A percentile compares a stretch with the other conserved stretches of the same genome.
Conservation (phyloP, 352 stramenopile species). For the Globisporangium orthogonon region DNA sequence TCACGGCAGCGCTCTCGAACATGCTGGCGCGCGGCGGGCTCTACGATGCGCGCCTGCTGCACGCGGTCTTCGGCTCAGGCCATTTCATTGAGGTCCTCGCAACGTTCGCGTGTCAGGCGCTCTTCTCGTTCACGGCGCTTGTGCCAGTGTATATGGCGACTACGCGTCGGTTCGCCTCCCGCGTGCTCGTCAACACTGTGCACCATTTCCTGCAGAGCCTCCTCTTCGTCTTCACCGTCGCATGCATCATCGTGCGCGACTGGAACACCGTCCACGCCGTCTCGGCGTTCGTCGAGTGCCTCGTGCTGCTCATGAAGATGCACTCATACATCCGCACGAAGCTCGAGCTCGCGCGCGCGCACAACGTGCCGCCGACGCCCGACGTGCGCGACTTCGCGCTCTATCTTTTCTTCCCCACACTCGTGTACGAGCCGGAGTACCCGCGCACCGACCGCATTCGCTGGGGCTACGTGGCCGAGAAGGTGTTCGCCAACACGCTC, state of each 20-base stretch:
- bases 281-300: slow-evolving; percentile 67
- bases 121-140: slow-evolving; percentile 72
- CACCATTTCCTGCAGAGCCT: slow-evolving; percentile 69
- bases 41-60: slow-evolving; percentile 43
- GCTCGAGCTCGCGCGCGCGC: slow-evolving; percentile 42
- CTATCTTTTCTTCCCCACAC: slow-evolving; percentile 80
- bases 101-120: slow-evolving; percentile 53
- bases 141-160: slow-evolving; percentile 63
- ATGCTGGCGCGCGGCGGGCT: slow-evolving; percentile 39
- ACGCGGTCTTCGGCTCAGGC: slow-evolving; percentile 68
- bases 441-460: slow-evolving; percentile 80
- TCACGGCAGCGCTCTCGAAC: slow-evolving; percentile 54
- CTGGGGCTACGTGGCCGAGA: slow-evolving; percentile 77
- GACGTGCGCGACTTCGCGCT: slow-evolving; percentile 57
- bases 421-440: slow-evolving; percentile 94
- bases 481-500: slow-evolving; percentile 73
- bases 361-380: slow-evolving; percentile 18
- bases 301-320: slow-evolving; percentile 82
- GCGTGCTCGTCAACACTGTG: slow-evolving; percentile 54
- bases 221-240: slow-evolving; percentile 60
- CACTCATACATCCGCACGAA: slow-evolving; percentile 78
- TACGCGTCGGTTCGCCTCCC: slow-evolving; percentile 26
- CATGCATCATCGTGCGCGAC: slow-evolving; percentile 63
- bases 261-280: slow-evolving; percentile 71
- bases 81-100: slow-evolving; percentile 63